Evolutionary conservation across 2,329 filamentous ascomycete genomes (phyloP), one percentile per base, ranked within the genome.

Genomic region (Cladorrhinum sp.): DNA sequence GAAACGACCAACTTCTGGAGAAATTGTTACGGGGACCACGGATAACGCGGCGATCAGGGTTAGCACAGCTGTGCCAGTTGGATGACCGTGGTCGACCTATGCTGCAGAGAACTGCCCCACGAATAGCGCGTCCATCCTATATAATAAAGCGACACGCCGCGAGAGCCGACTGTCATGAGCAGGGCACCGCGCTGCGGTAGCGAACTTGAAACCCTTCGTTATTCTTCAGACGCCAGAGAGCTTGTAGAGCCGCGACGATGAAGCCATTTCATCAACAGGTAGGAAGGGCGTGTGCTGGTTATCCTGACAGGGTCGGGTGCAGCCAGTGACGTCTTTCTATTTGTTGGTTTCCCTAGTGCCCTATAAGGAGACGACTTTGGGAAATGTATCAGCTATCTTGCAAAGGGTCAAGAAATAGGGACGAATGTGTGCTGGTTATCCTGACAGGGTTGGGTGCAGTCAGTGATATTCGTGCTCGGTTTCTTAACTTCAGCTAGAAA

Each of bases 401-500:
- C 24, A 52, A 52, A 52, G 23, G 50, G 50, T 52, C 50, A 23
- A 52, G 50, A 12, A 52, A 52, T 52, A 52, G 24, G 50, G 50
- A 52, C 50, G 50, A 52, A 52, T 25, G 24, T 52, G 50, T 52
- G 50, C 50, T 52, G 50, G 50, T 52, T 52, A 52, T 52, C 50
- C 50, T 52, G 50, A 50, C 48, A 50, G 48, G 48, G 48, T 50
- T 18, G 48, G 48, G 18, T 50, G 48, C 48, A 50, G 48, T 50
- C 48, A 50, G 48, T 23, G 48, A 50, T 50, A 18, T 50, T 50
- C 20, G 48, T 50, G 16, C 48, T 50, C 48, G 20, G 48, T 50
- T 50, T 50, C 48, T 50, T 23, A 18, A 50, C 48, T 50, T 50
- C 16, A 50, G 20, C 48, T 50, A 50, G 48, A 18, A 50, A 50